Evolutionary conservation across 306 rosid species (phyloP).

Genomic region (Elaeagnus macrophylla): DNA sequence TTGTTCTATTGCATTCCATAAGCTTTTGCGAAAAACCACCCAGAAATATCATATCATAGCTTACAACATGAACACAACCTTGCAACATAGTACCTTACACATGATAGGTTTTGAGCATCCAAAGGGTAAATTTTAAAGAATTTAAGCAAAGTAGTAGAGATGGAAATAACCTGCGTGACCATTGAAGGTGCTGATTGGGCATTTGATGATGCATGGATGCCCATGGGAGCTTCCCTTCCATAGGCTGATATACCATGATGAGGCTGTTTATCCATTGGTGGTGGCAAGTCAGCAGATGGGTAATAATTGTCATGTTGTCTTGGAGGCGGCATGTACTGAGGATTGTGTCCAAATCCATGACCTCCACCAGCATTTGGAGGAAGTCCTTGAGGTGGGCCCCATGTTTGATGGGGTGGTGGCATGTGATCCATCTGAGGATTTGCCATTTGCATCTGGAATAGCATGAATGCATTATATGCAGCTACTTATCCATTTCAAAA

Average conservation of each 20-base stretch:
- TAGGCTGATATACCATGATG: slow-evolving; percentile 96
- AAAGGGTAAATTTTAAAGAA: too few species aligned
- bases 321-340: slow-evolving; percentile 81
- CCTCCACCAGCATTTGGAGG: slow-evolving; percentile 78
- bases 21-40: too few species aligned
- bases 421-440: slow-evolving; percentile 57
- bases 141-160: slow-evolving; percentile 7
- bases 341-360: slow-evolving; percentile 70
- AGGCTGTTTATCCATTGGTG: slow-evolving; percentile 78
- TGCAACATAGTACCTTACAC: too few species aligned
- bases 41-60: too few species aligned
- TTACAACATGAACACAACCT: too few species aligned
- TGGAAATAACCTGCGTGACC: slow-evolving; percentile 65
- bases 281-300: slow-evolving; percentile 61
- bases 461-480: slow-evolving; percentile 3
- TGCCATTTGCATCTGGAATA: slow-evolving; percentile 74
- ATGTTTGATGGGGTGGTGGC: slow-evolving; percentile 75
- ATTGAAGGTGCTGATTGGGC: slow-evolving; percentile 69
- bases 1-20: too few species aligned
- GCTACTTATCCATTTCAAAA: slow-evolving; percentile 11
- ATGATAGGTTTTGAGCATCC: too few species aligned
- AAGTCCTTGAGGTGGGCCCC: slow-evolving; percentile 86
- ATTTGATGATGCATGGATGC: slow-evolving; percentile 58
- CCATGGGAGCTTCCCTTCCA: slow-evolving; percentile 74
- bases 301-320: slow-evolving; percentile 75